These are phyloP conservation scores for Saturnispora zaruensis DNA, from an alignment of 805 yeast species.

Conservation along the genomic window DNA sequence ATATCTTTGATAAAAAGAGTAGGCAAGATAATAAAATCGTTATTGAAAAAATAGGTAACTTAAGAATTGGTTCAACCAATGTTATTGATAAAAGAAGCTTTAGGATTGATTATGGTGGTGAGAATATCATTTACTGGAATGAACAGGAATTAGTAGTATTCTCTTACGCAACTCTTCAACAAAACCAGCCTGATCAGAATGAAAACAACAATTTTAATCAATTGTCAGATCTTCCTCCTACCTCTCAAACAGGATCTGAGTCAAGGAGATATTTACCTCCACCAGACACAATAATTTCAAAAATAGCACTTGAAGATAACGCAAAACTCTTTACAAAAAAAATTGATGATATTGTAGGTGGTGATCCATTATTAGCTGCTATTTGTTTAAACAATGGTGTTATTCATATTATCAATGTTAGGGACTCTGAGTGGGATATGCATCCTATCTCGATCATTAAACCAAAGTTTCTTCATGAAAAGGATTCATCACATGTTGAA, in stretches of 20 bases:
- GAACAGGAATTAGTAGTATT: slow-evolving; percentile 16
- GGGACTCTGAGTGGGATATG: slow-evolving; percentile 23
- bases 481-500: slow-evolving; percentile 14
- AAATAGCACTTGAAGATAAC: slow-evolving; percentile 21
- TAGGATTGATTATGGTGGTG: slow-evolving; percentile 28
- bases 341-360: slow-evolving; percentile 21
- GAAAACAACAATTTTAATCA: too few relatives aligned
- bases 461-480: slow-evolving; percentile 20
- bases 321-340: slow-evolving; percentile 11
- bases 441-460: slow-evolving; percentile 16
- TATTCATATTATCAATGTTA: slow-evolving; percentile 35
- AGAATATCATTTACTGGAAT: slow-evolving; percentile 19
- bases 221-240: not conserved
- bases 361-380: slow-evolving; percentile 24
- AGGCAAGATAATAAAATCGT: slow-evolving; percentile 9
- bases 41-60: slow-evolving; percentile 8
- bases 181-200: not conserved
- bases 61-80: not conserved
- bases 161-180: slow-evolving; percentile 13
- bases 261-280: slow-evolving; percentile 4
- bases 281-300: slow-evolving; percentile 13
- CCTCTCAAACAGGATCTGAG: slow-evolving; percentile 2
- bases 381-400: slow-evolving; percentile 33
- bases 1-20: slow-evolving; percentile 13
- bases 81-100: slow-evolving; percentile 11